These are phyloP conservation scores for Porodaedalea pini DNA, from an alignment of 1,284 basidiomycete genomes.

Conservation along the genomic window DNA sequence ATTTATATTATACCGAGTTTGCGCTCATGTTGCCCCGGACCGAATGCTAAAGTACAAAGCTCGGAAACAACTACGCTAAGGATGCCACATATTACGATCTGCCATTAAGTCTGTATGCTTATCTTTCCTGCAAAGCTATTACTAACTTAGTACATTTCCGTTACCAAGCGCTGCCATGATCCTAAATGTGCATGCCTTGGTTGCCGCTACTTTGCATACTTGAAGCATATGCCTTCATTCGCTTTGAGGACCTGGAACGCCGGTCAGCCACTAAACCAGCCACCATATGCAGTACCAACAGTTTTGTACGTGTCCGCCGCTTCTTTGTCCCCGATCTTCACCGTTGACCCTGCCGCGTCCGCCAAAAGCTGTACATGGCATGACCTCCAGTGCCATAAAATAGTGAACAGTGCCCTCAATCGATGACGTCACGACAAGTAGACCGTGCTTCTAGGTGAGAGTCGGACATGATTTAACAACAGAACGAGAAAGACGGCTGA, in stretches of 20 bases:
- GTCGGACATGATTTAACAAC: conserved; percentile 23
- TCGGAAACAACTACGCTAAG: no score
- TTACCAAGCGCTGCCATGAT: no score
- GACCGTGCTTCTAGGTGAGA: conserved; percentile 54
- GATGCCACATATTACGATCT: no score
- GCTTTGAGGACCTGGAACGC: conserved; percentile 39
- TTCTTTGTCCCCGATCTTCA: conserved; percentile 29
- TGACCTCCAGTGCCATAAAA: conserved; percentile 37
- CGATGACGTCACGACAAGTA: conserved; percentile 44
- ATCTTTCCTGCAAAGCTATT: no score
- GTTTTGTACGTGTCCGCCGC: conserved; percentile 30
- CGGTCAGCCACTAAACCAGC: conserved; percentile 38
- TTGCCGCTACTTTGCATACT: background rate
- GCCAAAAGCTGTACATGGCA: conserved; percentile 52
- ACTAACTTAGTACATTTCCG: no score
- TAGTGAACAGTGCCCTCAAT: conserved; percentile 41
- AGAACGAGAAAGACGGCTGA: background rate
- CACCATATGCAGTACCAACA: conserved; percentile 31
- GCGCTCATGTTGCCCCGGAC: no score
- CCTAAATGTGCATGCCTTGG: background rate
- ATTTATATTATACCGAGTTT: no score
- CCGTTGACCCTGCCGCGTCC: conserved; percentile 39
- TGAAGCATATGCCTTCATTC: conserved; percentile 31
- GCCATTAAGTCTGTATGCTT: no score
- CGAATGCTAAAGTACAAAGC: no score